A percentile compares a stretch with the other conserved stretches of the same genome.
phyloP scores from a whole-genome alignment of 2,329 filamentous ascomycete species.

The Pseudogymnoascus pannorum region DNA sequence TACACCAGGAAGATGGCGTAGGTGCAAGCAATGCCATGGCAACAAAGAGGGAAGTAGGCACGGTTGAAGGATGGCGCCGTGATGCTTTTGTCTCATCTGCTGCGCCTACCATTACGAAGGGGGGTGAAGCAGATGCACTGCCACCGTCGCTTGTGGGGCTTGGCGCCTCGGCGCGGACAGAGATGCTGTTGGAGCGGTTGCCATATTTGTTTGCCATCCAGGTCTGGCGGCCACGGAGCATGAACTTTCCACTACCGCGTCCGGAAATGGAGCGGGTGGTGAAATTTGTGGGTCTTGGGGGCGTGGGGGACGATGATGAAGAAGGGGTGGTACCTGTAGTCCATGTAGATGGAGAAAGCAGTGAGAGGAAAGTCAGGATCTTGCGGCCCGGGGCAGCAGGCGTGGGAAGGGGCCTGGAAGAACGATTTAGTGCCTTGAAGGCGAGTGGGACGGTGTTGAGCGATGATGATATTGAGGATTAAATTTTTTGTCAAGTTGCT shows the following conservation, averaged over 20 bases:
- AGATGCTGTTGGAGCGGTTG: conserved; percentile 76
- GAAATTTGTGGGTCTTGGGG: conserved; percentile 30
- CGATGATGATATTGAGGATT: conserved; percentile 79
- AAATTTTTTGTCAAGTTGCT: neutral
- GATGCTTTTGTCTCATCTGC: conserved; percentile 11
- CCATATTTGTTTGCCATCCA: conserved; percentile 64
- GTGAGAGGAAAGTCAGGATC: conserved; percentile 20
- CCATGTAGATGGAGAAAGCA: conserved; percentile 36
- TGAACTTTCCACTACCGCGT: conserved; percentile 31
- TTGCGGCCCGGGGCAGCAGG: conserved; percentile 18
- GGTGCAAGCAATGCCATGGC: conserved; percentile 33
- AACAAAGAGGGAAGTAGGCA: conserved; percentile 34
- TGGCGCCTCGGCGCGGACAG: conserved; percentile 56
- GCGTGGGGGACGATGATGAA: conserved; percentile 39
- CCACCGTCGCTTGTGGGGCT: conserved; percentile 45
- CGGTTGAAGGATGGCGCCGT: conserved; percentile 27
- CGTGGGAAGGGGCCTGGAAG: conserved; percentile 13
- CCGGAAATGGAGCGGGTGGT: conserved; percentile 33
- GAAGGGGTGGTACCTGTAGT: conserved; percentile 32
- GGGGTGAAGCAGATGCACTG: conserved; percentile 22
- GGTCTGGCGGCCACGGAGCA: conserved; percentile 40
- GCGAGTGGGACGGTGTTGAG: conserved; percentile 62
- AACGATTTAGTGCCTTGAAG: conserved; percentile 16
- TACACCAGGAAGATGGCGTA: conserved; percentile 45
- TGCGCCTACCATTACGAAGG: conserved; percentile 4